These are phyloP conservation scores for Alectoria sarmentosa DNA, from an alignment of 495 filamentous ascomycete species.

Conservation along the genomic window DNA sequence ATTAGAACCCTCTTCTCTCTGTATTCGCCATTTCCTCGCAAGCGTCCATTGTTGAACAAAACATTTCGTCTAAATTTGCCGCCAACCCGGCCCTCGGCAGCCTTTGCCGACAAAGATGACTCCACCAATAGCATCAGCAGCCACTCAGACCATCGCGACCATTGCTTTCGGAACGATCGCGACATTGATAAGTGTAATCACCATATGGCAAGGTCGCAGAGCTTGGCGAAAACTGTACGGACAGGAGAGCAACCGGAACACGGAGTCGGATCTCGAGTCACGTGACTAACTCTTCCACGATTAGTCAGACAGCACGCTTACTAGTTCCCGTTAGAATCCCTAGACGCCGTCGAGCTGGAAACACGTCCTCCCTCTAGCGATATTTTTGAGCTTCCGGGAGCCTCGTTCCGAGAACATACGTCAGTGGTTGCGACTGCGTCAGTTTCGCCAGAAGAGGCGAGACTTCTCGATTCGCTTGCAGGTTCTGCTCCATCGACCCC, in stretches of 20 bases:
- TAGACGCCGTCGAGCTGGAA: not conserved
- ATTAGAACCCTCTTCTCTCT: no score
- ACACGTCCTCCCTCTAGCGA: not conserved
- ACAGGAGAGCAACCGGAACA: not conserved
- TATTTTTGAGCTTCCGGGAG: not conserved
- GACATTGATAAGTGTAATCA: not conserved
- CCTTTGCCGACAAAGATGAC: not conserved
- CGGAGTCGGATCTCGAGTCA: not conserved
- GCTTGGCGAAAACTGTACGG: not conserved
- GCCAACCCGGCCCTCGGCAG: not conserved
- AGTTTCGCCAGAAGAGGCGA: not conserved
- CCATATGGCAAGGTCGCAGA: not conserved
- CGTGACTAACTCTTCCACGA: not conserved
- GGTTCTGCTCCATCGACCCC: not conserved
- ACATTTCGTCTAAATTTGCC: no score
- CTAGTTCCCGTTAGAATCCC: not conserved
- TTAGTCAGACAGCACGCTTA: not conserved
- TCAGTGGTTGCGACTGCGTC: not conserved
- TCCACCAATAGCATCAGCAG: not conserved
- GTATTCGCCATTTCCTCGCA: no score
- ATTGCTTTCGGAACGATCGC: not conserved
- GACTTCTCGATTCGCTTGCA: not conserved
- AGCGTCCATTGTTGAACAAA: no score
- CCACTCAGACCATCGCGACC: not conserved
- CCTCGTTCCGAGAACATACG: no score